Base-by-base conservation (phyloP, 805 yeast species). In the Lipomyces spencermartinsiae region DNA sequence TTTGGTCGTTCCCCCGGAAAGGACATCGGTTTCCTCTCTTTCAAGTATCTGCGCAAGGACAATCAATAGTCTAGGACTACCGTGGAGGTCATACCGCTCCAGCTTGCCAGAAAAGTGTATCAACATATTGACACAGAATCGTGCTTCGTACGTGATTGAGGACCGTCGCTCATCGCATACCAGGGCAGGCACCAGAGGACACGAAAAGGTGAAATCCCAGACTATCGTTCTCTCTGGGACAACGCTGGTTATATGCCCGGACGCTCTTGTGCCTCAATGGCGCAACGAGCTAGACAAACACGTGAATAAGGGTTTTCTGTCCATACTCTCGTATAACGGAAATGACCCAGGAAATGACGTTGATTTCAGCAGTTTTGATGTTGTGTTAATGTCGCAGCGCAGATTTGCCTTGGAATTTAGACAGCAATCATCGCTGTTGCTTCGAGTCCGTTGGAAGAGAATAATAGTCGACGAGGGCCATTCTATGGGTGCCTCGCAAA, bases 391-490 rank as follows among this genome's bases (percentile, higher is more conserved):
- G 58, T 80, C 90, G 0, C 77, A 79, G 14, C 80, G 85, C 0
- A 77, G 82, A 5, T 83, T 87, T 72, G 78, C 86, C 0, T 76
- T 75, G 34, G 85, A 85, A 62, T 67, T 71, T 1, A 68, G 59
- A 25, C 62, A 43, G 22, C 49, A 16, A n/a, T 43, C 78, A 3
- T 81, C 81, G 2, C 78, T 83, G 1, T 73, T 89, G 10, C 75
- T 77, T 49, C 73, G 76, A 12, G 76, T 88, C 0, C 86, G 83
- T 71, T 89, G 93, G 92, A 89, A 89, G 74, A 74, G 93, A 29
- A 78, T 89, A 37, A 87, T 89, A 19, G 85, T 89, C n/a, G 93
- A 89, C 75, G 93, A 89, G 76, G 93, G 93, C 0, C 93, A 89
- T 75, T 83, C 87, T 34, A 83, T 89, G 84, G 83, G 81, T 67